Evolutionary conservation across 208 protist genomes (phyloP).

Genomic region (Acanthamoeba pearcei): DNA sequence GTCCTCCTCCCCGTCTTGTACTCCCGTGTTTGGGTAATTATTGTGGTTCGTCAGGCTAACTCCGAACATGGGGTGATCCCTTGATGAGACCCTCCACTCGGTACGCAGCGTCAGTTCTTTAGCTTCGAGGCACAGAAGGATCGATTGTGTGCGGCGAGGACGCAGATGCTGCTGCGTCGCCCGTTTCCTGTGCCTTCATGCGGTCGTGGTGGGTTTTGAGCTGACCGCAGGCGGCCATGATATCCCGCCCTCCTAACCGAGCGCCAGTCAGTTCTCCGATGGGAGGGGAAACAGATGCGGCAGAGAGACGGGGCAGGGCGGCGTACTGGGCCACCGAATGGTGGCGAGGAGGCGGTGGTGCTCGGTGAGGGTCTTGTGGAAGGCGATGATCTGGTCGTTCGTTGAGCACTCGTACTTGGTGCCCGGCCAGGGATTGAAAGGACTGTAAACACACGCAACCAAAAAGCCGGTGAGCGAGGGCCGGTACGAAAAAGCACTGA

Average conservation of each 20-base stretch:
- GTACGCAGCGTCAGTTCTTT: too few species aligned
- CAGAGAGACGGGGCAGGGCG: neutral
- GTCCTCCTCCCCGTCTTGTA: too few species aligned
- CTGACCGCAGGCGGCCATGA: conserved; percentile 70
- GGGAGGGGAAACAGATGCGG: neutral
- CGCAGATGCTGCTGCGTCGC: too few species aligned
- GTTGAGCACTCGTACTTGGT: conserved; percentile 44
- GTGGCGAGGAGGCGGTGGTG: neutral
- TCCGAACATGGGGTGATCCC: too few species aligned
- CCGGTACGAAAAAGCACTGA: neutral
- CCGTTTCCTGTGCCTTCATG: neutral
- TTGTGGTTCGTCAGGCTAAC: too few species aligned
- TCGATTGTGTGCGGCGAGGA: too few species aligned
- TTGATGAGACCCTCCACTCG: too few species aligned
- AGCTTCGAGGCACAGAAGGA: too few species aligned
- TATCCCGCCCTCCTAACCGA: conserved; percentile 38
- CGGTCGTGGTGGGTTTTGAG: conserved; percentile 46
- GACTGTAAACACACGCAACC: neutral
- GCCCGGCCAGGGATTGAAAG: conserved; percentile 68
- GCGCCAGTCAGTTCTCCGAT: neutral
- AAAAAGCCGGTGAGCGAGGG: too few species aligned
- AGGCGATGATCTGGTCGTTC: neutral
- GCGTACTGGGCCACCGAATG: conserved; percentile 43
- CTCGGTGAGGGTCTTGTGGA: conserved; percentile 37
- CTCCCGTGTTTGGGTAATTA: too few species aligned